A percentile compares a stretch with the other conserved stretches of the same genome.
Conservation (phyloP, 257 asterid species). For the Solanum virginianum region DNA sequence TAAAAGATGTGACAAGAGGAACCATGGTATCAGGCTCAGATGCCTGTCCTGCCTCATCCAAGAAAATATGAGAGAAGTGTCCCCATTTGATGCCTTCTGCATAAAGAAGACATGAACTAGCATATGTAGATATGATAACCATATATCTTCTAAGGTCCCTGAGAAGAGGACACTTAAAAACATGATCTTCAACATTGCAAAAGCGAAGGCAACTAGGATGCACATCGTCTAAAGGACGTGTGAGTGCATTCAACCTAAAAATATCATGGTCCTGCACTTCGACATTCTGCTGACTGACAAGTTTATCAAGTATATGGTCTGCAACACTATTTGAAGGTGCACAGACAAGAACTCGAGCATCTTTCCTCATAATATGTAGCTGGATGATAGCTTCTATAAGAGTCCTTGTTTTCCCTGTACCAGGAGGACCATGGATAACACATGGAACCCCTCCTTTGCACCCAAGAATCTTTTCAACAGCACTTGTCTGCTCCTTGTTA, state of each 20-base stretch:
- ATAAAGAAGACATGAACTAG: constrained; percentile 53
- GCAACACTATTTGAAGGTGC: constrained; percentile 97
- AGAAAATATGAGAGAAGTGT: constrained; percentile 72
- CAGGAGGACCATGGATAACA: constrained; percentile 91
- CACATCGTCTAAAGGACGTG: constrained; percentile 68
- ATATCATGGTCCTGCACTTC: constrained; percentile 28
- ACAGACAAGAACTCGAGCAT: constrained; percentile 54
- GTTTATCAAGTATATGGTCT: constrained; percentile 69
- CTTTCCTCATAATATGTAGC: constrained; percentile 19
- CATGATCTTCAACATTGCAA: constrained; percentile 43
- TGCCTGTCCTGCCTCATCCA: constrained; percentile 98
- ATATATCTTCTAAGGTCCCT: constrained; percentile 29
- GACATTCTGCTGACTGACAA: constrained; percentile 20
- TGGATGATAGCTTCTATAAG: constrained; percentile 80
- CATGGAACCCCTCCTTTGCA: constrained; percentile 74
- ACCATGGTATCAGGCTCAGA: constrained; percentile 95
- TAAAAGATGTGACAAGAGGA: constrained; percentile 64
- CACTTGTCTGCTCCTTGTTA: constrained; percentile 54
- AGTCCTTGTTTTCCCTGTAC: constrained; percentile 89
- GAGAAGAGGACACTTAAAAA: constrained; percentile 47
- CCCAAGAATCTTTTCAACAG: constrained; percentile 62
- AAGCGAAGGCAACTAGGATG: constrained; percentile 31
- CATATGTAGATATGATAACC: constrained; percentile 67
- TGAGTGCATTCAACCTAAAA: constrained; percentile 66
- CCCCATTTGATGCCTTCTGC: constrained; percentile 57